Evolutionary conservation across 2,329 filamentous ascomycete genomes (phyloP).

Genomic region (Talaromyces sp.): DNA sequence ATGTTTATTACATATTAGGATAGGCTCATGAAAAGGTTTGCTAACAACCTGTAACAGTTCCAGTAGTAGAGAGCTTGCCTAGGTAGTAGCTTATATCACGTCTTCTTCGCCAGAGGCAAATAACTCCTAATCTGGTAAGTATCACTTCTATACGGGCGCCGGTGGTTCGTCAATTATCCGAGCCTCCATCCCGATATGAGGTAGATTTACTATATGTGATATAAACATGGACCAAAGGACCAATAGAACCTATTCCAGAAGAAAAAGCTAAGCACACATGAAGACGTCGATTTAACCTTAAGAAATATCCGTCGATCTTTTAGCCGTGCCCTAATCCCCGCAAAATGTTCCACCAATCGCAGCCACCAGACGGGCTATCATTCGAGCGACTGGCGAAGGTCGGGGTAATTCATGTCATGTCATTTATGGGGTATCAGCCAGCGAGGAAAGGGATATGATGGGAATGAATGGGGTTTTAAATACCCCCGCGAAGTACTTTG

Average conservation of each 20-base stretch:
- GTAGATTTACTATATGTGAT: neutral
- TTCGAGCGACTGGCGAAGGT: neutral
- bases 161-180: neutral
- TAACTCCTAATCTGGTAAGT: too few species aligned
- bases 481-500: neutral
- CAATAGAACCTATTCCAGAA: neutral
- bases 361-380: neutral
- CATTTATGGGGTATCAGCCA: neutral
- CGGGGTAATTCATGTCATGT: neutral
- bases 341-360: slow-evolving; percentile 18
- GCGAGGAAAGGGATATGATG: neutral
- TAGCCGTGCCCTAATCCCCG: neutral
- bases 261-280: neutral
- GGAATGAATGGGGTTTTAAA: neutral
- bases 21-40: too few species aligned
- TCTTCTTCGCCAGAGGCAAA: too few species aligned
- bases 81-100: too few species aligned
- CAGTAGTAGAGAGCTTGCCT: too few species aligned
- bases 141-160: too few species aligned
- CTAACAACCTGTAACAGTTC: too few species aligned
- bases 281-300: slow-evolving; percentile 1
- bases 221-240: neutral
- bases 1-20: too few species aligned
- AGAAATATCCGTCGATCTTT: neutral
- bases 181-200: neutral